Conservation (phyloP, 768 basidiomycete species). For the Rhodotorula diobovata region DNA sequence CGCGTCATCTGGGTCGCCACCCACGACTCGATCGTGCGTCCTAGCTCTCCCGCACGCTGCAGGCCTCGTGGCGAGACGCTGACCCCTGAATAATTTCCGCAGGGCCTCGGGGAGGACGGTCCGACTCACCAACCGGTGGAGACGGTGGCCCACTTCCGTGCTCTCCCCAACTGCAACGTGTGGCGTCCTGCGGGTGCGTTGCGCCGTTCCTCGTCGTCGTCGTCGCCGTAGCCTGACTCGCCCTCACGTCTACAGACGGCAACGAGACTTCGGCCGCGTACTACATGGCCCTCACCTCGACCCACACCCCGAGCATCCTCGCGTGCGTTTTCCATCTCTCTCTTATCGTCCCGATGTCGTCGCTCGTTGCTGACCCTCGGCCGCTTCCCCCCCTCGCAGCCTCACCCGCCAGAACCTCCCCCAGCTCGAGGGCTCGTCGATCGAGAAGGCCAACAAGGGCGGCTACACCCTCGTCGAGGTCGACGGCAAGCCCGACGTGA, state of each 20-base stretch:
- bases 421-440: slow-evolving; percentile 78
- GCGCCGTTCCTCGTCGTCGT: background rate
- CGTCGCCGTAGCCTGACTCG: background rate
- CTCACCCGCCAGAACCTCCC: slow-evolving; percentile 82
- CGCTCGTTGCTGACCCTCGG: too few species aligned
- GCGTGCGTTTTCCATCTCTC: background rate
- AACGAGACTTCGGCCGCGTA: slow-evolving; percentile 97
- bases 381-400: background rate
- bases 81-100: background rate
- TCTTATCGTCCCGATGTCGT: too few species aligned
- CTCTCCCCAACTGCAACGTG: slow-evolving; percentile 85
- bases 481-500: slow-evolving; percentile 65
- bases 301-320: slow-evolving; percentile 73
- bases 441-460: slow-evolving; percentile 75
- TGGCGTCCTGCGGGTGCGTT: slow-evolving; percentile 44
- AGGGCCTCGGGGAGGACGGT: slow-evolving; percentile 44
- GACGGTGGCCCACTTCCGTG: slow-evolving; percentile 66
- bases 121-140: slow-evolving; percentile 83
- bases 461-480: slow-evolving; percentile 87
- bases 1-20: slow-evolving; percentile 95
- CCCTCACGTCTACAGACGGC: slow-evolving; percentile 53
- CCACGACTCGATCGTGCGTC: slow-evolving; percentile 75
- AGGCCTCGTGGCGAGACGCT: too few species aligned
- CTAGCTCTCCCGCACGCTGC: background rate
- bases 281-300: slow-evolving; percentile 68